These are phyloP conservation scores for Aspergillus terreus DNA, from an alignment of 2,329 filamentous ascomycete genomes.

Conservation along the genomic window DNA sequence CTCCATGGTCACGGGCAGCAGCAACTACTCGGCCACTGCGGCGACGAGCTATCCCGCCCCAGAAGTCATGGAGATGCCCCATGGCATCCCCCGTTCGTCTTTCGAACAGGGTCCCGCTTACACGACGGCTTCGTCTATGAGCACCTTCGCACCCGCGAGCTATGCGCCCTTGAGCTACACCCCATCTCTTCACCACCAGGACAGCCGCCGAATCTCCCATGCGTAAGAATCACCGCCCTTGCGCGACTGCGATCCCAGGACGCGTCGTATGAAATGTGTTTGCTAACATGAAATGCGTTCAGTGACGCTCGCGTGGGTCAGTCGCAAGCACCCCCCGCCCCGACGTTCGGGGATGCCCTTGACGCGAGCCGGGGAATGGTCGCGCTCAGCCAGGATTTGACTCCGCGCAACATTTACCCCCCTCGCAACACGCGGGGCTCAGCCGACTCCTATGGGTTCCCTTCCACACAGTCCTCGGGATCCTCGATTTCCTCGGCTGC, in stretches of 20 bases:
- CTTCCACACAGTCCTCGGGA: conserved; percentile 81
- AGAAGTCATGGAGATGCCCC: conserved; percentile 65
- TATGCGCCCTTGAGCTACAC: conserved; percentile 78
- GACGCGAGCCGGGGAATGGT: conserved; percentile 94
- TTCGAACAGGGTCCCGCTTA: conserved; percentile 69
- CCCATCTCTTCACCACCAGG: conserved; percentile 53
- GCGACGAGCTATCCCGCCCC: conserved; percentile 54
- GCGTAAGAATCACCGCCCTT: conserved; percentile 61
- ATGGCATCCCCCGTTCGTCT: conserved; percentile 74
- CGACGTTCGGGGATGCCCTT: conserved; percentile 81
- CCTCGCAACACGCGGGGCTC: conserved; percentile 65
- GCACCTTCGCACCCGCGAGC: conserved; percentile 66
- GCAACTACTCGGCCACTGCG: conserved; percentile 60
- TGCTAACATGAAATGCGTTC: conserved; percentile 16
- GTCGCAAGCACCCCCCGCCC: conserved; percentile 52
- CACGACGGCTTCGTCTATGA: conserved; percentile 63
- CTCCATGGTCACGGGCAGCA: conserved; percentile 63
- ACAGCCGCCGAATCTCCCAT: conserved; percentile 70
- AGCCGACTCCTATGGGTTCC: conserved; percentile 86
- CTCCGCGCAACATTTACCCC: conserved; percentile 84
- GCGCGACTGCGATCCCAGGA: neutral
- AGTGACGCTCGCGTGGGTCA: conserved; percentile 35
- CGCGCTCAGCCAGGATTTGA: conserved; percentile 88
- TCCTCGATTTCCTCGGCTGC: conserved; percentile 82
- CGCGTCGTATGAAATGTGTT: neutral